Evolutionary conservation across 306 rosid genomes (phyloP).

Genomic region (Pueraria montana): DNA sequence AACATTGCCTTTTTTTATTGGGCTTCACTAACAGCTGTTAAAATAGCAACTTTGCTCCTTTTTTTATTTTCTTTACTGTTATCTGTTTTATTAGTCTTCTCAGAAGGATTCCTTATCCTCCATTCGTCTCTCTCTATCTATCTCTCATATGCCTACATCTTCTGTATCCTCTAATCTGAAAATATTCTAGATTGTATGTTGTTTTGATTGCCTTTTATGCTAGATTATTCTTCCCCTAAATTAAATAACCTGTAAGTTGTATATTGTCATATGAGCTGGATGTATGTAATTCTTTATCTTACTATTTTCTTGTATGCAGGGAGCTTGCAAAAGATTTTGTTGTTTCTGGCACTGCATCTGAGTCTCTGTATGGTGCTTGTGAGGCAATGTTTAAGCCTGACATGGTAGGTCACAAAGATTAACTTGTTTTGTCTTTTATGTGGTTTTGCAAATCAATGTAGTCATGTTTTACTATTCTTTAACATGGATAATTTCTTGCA

Average conservation of each 20-base stretch:
- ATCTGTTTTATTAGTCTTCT: background rate
- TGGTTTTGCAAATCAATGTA: slow-evolving; percentile 15
- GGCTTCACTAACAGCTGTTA: slow-evolving; percentile 10
- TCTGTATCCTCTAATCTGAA: slow-evolving; percentile 33
- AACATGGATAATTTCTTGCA: slow-evolving; percentile 4
- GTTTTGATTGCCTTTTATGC: slow-evolving; percentile 34
- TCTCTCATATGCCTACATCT: background rate
- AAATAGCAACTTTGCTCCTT: slow-evolving; percentile 9
- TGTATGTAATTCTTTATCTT: slow-evolving; percentile 17
- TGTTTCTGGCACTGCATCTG: slow-evolving; percentile 97
- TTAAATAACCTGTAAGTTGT: slow-evolving; percentile 21
- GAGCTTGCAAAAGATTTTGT: slow-evolving; percentile 98
- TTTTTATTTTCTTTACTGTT: background rate
- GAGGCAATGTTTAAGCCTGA: slow-evolving; percentile 97
- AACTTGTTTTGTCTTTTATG: slow-evolving; percentile 35
- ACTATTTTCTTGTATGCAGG: slow-evolving; percentile 58
- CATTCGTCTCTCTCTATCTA: background rate
- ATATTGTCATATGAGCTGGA: background rate
- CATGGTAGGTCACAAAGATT: slow-evolving; percentile 69
- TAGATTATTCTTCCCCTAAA: slow-evolving; percentile 8
- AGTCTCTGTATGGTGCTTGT: slow-evolving; percentile 99
- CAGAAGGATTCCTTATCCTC: slow-evolving; percentile 4
- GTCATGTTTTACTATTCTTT: slow-evolving; percentile 10
- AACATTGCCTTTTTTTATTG: background rate
- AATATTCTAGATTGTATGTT: slow-evolving; percentile 3